phyloP scores from a whole-genome alignment of 495 filamentous ascomycete species.

The Immersiella caudata region DNA sequence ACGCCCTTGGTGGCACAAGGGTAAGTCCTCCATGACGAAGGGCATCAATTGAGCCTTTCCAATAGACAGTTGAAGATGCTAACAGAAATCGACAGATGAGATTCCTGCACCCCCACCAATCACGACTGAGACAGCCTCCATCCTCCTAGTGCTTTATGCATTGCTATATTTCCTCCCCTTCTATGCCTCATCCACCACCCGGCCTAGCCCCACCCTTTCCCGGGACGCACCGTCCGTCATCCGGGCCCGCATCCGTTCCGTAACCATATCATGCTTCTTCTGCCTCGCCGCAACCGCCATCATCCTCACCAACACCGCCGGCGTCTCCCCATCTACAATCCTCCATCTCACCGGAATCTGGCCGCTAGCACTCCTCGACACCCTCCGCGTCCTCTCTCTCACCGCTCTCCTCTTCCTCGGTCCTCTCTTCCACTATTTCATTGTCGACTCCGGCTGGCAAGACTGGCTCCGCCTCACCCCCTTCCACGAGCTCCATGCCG shows the following conservation, averaged over 20 bases:
- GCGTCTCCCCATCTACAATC: conserved; percentile 49
- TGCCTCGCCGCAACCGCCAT: conserved; percentile 63
- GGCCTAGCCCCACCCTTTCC: conserved; percentile 78
- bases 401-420: conserved; percentile 82
- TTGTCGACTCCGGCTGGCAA: conserved; percentile 72
- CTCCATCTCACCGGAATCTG: conserved; percentile 73
- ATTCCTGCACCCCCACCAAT: conserved; percentile 30
- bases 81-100: conserved; percentile 14
- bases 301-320: conserved; percentile 49
- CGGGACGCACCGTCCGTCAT: conserved; percentile 91
- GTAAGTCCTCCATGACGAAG: conserved; percentile 15
- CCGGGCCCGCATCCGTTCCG: conserved; percentile 78
- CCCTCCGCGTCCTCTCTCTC: conserved; percentile 60
- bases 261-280: conserved; percentile 68
- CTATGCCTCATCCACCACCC: conserved; percentile 77
- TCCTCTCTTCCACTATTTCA: conserved; percentile 74
- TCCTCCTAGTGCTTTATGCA: conserved; percentile 69
- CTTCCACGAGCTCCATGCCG: conserved; percentile 33
- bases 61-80: conserved; percentile 5
- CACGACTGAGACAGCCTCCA: conserved; percentile 26
- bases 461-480: conserved; percentile 57
- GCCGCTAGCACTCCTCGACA: conserved; percentile 66
- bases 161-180: conserved; percentile 87
- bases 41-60: background rate
- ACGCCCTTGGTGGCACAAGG: conserved; percentile 29